A percentile compares a stretch with the other conserved stretches of the same genome.
Evolutionary conservation across 176 grass and related monocot genomes (phyloP).

Genomic region (Oryza glaberrima): DNA sequence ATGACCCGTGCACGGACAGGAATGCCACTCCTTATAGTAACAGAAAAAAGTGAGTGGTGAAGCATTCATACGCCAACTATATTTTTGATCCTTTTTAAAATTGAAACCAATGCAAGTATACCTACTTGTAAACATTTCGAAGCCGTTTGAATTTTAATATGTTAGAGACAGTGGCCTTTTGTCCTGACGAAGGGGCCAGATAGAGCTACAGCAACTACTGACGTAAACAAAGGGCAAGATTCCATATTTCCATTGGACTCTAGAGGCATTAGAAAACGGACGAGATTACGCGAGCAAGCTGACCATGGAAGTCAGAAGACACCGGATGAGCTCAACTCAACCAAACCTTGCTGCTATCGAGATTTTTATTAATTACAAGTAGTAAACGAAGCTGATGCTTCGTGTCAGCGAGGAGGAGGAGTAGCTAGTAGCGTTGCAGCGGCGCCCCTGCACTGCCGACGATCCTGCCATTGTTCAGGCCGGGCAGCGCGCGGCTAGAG

Average conservation of each 20-base stretch:
- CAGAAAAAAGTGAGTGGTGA: too few relatives aligned
- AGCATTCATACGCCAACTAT: background rate
- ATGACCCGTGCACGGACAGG: background rate
- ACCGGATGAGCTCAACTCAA: background rate
- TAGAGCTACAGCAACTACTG: background rate
- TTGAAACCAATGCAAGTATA: constrained; percentile 10
- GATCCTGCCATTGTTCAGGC: constrained; percentile 1
- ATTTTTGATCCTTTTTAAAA: background rate
- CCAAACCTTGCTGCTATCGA: background rate
- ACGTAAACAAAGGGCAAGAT: constrained; percentile 31
- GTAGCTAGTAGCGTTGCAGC: background rate
- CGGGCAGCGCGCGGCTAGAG: constrained; percentile 32
- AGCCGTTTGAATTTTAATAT: background rate
- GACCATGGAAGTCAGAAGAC: background rate
- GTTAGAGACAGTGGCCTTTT: background rate
- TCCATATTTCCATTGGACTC: background rate
- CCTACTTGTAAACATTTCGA: background rate
- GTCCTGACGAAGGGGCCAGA: constrained; percentile 5
- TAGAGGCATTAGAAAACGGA: constrained; percentile 13
- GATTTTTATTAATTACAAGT: background rate
- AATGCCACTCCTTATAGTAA: background rate
- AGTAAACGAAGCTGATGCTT: background rate
- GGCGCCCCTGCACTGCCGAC: background rate
- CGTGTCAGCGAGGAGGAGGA: constrained; percentile 8
- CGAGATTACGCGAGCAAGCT: background rate